Evolutionary conservation across 306 rosid species (phyloP), one percentile per base, ranked within the genome.

Genomic region (Medicago arabica): DNA sequence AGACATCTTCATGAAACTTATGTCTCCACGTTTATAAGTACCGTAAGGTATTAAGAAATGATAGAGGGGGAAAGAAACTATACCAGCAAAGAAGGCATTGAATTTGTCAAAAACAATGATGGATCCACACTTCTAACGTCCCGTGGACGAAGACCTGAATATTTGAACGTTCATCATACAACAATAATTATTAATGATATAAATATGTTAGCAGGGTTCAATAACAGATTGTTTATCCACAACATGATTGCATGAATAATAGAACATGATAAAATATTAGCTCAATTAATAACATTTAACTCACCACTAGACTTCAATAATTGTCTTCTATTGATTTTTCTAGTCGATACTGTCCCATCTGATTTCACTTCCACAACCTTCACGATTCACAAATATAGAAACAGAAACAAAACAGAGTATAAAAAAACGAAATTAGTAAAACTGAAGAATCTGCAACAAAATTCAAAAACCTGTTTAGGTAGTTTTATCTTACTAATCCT

Each of bases 111-210:
- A 88, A 92, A 96, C 84, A 96, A 78, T 15, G 96, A 96, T 9
- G 99, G 99, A 77, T 96, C 99, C 79, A 96, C 93, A 89, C 98
- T 96, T 76, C 98, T 87, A 63, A 96, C 80, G 81, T 96, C 99
- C 76, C 99, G 93, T 2, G 98, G 99, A 74, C 98, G 98, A 77
- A 96, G 98, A 64, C 99, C 99, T 96, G 89, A 77, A 73, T 23
- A 72, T 53, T 55, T 50, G 77, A 80, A 74, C 23, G 54, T 49
- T 43, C 66, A 53, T 76, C 31, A 69, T 14, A 67, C 58, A 17
- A 1, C 28, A 62, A 17, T 46, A 12, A 12, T 5, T 36, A 0
- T 10, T 57, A 25, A 9, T 9, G 1, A 64, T 63, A 40, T 1
- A 65, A 70, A 53, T 8, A 28, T 7, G 57, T 51, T 50, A 16